phyloP scores from a whole-genome alignment of 495 filamentous ascomycete genomes.

The Penicillium samsonianum region DNA sequence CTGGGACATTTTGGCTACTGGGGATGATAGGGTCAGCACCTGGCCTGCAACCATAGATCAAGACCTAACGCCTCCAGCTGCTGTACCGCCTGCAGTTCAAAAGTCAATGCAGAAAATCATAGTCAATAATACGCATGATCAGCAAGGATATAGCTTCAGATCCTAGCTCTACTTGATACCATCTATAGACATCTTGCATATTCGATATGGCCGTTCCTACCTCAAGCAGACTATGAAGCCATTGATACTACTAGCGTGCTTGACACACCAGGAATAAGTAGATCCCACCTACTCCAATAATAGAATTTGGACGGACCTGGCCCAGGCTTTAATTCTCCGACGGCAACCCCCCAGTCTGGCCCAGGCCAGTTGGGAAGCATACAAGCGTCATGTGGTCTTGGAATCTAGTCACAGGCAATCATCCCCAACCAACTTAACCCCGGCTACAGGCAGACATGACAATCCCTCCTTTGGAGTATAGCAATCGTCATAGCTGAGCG shows the following conservation, averaged over 20 bases:
- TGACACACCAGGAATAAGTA: background rate
- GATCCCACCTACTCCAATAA: background rate
- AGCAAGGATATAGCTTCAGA: constrained; percentile 9
- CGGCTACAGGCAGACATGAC: background rate
- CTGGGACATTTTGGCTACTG: constrained; percentile 5
- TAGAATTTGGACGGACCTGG: constrained; percentile 2
- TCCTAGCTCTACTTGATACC: background rate
- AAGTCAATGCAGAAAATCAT: constrained; percentile 19
- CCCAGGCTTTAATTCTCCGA: constrained; percentile 28
- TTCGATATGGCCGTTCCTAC: background rate
- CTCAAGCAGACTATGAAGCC: background rate
- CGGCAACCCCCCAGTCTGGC: constrained; percentile 9
- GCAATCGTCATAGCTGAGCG: constrained; percentile 3
- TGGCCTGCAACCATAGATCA: constrained; percentile 2
- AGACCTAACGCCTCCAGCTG: constrained; percentile 17
- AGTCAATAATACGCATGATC: constrained; percentile 5
- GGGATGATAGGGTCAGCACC: constrained; percentile 3
- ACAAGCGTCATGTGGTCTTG: constrained; percentile 26
- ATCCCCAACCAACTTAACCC: background rate
- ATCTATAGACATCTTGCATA: background rate
- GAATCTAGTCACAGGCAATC: constrained; percentile 9
- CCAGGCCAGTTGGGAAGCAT: constrained; percentile 27
- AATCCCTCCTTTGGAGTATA: constrained; percentile 2
- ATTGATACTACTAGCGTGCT: background rate
- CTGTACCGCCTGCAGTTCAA: constrained; percentile 21